Percentiles rank a stretch among this genome's conserved stretches.
These are phyloP conservation scores for Lachnellula hyalina DNA, from an alignment of 2,329 filamentous ascomycete species.

Conservation along the genomic window DNA sequence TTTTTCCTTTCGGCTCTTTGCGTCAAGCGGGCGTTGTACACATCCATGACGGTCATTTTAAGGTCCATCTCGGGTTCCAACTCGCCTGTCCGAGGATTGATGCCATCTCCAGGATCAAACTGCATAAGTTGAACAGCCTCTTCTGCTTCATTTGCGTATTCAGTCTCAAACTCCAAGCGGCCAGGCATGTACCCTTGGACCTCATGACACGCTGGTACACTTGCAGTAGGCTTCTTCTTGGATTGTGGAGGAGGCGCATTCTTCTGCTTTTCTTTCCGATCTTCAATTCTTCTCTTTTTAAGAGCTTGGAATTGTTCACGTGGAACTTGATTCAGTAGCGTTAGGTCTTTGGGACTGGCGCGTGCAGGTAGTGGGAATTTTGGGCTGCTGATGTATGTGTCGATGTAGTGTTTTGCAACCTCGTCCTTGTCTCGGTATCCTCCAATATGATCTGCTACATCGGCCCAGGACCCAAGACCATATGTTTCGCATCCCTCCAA, in stretches of 20 bases:
- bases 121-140: constrained; percentile 98
- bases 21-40: constrained; percentile 90
- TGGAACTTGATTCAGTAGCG: constrained; percentile 72
- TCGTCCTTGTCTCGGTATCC: constrained; percentile 93
- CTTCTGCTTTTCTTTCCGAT: constrained; percentile 81
- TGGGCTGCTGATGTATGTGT: constrained; percentile 77
- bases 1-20: constrained; percentile 92
- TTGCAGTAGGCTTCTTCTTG: constrained; percentile 93
- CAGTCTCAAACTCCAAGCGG: constrained; percentile 92
- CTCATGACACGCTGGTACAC: constrained; percentile 93
- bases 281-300: constrained; percentile 91
- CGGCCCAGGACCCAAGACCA: constrained; percentile 92
- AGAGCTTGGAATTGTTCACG: constrained; percentile 88
- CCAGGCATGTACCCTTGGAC: constrained; percentile 99
- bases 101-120: constrained; percentile 91
- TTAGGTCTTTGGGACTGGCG: constrained; percentile 76
- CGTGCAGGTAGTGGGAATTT: constrained; percentile 82
- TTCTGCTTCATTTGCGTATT: constrained; percentile 96
- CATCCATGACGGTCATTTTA: constrained; percentile 96
- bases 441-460: constrained; percentile 96
- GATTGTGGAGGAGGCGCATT: constrained; percentile 77
- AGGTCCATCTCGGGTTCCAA: constrained; percentile 94
- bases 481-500: constrained; percentile 95
- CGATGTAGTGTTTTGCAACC: constrained; percentile 88
- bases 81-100: constrained; percentile 78